These are phyloP conservation scores for Pelargonium fulgidum DNA, from an alignment of 441 rosid species.

Conservation along the genomic window DNA sequence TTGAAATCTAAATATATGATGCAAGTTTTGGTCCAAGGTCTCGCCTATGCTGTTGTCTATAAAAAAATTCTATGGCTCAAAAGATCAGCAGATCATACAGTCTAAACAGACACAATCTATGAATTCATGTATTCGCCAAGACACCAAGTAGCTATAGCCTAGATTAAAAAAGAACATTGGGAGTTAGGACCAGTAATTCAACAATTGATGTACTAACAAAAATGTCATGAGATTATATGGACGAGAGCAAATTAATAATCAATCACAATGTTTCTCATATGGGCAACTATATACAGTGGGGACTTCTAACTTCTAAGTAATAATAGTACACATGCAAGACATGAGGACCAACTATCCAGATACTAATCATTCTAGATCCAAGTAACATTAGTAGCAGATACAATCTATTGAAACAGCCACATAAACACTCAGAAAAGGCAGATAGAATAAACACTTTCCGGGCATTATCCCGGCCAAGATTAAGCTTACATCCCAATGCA, in stretches of 20 bases:
- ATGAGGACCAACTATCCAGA: background rate
- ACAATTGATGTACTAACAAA: background rate
- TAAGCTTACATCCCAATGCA: conserved; percentile 39
- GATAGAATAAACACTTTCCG: conserved; percentile 8
- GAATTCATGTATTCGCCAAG: background rate
- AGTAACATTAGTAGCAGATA: background rate
- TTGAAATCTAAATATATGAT: background rate
- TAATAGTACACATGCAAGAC: background rate
- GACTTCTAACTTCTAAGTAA: background rate
- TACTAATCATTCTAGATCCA: background rate
- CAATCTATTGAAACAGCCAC: background rate
- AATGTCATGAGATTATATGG: background rate
- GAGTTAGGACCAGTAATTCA: background rate
- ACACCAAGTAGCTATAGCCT: background rate
- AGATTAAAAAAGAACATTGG: background rate
- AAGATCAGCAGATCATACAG: background rate
- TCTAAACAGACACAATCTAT: background rate
- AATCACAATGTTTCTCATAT: background rate
- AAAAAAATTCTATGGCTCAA: background rate
- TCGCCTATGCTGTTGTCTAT: background rate
- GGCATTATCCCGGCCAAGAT: conserved; percentile 11
- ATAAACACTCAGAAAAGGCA: background rate
- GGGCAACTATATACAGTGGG: background rate
- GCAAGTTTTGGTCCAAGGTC: background rate
- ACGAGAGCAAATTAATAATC: too few relatives aligned